Conservation (phyloP, 441 rosid species). For the Adansonia madagascariensis region DNA sequence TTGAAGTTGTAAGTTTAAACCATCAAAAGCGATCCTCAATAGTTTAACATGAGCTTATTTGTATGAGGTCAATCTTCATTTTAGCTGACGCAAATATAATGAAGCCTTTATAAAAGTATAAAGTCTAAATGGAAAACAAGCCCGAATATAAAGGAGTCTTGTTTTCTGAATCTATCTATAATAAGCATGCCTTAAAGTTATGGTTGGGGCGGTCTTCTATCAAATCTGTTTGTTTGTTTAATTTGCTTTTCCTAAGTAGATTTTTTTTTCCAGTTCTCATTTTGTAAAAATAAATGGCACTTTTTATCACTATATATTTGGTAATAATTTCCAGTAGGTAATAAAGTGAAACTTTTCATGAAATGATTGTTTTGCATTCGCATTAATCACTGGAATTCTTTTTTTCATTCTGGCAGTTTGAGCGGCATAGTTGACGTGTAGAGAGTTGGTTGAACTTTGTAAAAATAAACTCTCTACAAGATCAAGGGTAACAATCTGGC, state of each 20-base stretch:
- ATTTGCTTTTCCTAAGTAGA: neutral
- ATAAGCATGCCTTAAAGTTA: neutral
- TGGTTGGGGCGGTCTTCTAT: neutral
- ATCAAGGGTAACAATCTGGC: neutral
- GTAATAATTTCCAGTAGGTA: neutral
- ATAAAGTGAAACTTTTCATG: neutral
- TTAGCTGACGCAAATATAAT: neutral
- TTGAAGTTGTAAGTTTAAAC: neutral
- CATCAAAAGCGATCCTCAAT: conserved; percentile 12
- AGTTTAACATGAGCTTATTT: neutral
- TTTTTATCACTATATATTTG: neutral
- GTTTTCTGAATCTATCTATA: conserved; percentile 4
- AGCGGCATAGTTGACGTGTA: neutral
- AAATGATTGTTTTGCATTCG: neutral
- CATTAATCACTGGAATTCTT: neutral
- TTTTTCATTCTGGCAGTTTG: neutral
- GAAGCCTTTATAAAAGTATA: neutral
- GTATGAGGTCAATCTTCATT: neutral
- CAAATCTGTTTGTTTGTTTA: neutral
- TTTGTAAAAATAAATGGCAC: conserved; percentile 4
- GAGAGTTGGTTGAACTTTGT: neutral
- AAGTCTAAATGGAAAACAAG: neutral
- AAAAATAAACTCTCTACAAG: neutral
- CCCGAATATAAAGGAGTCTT: neutral
- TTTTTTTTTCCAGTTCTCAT: neutral